Percentiles rank a stretch among this genome's conserved stretches.
Evolutionary conservation across 1,284 basidiomycete genomes (phyloP).

Genomic region (Volvariella surrecta): DNA sequence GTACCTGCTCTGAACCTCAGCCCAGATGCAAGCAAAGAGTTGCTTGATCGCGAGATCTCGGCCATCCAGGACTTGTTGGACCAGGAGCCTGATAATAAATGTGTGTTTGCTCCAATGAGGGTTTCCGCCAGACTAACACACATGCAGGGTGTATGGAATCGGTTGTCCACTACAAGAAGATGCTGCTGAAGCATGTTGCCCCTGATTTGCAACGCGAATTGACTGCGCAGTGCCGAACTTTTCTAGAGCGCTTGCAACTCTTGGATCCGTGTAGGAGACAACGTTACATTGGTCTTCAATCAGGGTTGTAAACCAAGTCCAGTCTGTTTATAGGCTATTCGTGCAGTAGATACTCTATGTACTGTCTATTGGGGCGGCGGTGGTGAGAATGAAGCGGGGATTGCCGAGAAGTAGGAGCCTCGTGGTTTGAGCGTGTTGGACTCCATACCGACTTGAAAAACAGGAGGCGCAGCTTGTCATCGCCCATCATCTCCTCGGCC

Average conservation of each 20-base stretch:
- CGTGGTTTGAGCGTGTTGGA: slow-evolving; percentile 31
- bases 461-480: slow-evolving; percentile 9
- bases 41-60: slow-evolving; percentile 72
- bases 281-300: slow-evolving; percentile 55
- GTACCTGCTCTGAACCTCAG: not conserved
- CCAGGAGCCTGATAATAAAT: slow-evolving; percentile 91
- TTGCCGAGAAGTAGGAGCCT: slow-evolving; percentile 26
- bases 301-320: not conserved
- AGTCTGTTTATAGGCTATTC: too few species aligned
- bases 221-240: slow-evolving; percentile 40
- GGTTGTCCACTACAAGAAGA: slow-evolving; percentile 71
- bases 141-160: slow-evolving; percentile 86
- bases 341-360: too few species aligned
- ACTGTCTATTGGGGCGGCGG: too few species aligned
- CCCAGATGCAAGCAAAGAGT: slow-evolving; percentile 43
- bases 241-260: slow-evolving; percentile 43
- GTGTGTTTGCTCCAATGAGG: slow-evolving; percentile 43
- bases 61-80: slow-evolving; percentile 83
- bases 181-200: slow-evolving; percentile 40
- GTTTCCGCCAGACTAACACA: not conserved
- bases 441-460: too few species aligned
- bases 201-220: slow-evolving; percentile 23
- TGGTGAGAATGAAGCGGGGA: slow-evolving; percentile 15
- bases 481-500: slow-evolving; percentile 7
- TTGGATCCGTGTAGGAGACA: slow-evolving; percentile 51